Base-by-base conservation (phyloP, 805 yeast genomes). In the Starmerella geochares region DNA sequence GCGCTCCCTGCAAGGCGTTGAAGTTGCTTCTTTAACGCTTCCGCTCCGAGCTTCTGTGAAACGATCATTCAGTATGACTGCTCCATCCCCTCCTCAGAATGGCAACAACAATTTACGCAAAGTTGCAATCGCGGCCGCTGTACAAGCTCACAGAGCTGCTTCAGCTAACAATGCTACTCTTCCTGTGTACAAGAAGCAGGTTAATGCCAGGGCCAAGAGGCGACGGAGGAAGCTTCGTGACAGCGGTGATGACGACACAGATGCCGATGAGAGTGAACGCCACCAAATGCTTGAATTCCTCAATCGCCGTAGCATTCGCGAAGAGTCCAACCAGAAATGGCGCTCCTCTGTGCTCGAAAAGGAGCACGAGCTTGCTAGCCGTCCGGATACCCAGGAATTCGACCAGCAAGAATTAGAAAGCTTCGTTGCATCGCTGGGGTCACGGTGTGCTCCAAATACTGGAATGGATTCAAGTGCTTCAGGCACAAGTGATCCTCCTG, bases 1-100 rank as follows among this genome's bases (percentile, higher is more conserved):
- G 21, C 33, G 49, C 2, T 51, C 56, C 2, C n/a, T 51, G 13
- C 35, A 31, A 20, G 52, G 52, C 14, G 38, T 3, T 19, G 25
- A 42, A 7, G 7, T 49, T 2, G 25, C 50, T 6, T 19, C 21
- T 3, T 27, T 36, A 25, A 9, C 14, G 4, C 31, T 35, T 3
- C 13, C 32, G 4, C 33, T 32, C 3, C 19, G 16, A 3, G 32
- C 32, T 4, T 4, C 33, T 13, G 7, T 10, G n/a, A 38, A 38
- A 13, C 7, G 31, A 9, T 24, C 31, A n/a, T 16, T 23, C 8
- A 38, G 29, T 31, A 9, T 24, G 31, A n/a, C n/a, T n/a, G n/a
- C n/a, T n/a, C n/a, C n/a, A n/a, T n/a, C n/a, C n/a, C n/a, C n/a
- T n/a, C n/a, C n/a, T n/a, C n/a, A n/a, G n/a, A n/a, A n/a, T n/a